Conservation (phyloP, 345 rosid genomes). For the Laguncularia racemosa region DNA sequence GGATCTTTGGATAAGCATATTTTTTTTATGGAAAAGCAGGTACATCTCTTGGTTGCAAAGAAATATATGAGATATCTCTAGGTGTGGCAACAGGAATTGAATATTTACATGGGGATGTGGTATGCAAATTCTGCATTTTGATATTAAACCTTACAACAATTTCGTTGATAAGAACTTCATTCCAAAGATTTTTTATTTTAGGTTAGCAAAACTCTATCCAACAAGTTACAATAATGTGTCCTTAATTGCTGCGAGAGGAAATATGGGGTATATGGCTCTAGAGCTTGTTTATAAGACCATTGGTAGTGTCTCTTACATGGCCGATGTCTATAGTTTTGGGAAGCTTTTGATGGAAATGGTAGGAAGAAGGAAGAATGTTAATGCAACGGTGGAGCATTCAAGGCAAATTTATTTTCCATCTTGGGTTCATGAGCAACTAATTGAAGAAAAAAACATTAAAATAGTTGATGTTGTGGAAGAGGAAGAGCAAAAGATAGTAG, state of each 20-base stretch:
- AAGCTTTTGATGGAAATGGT: slow-evolving; percentile 7
- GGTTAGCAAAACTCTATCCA: too few species aligned
- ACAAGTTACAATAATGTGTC: too few species aligned
- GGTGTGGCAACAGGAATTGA: not conserved
- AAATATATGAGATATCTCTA: slow-evolving; percentile 3
- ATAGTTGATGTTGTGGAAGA: not conserved
- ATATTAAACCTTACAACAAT: too few species aligned
- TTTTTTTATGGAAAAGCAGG: not conserved
- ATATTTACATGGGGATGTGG: too few species aligned
- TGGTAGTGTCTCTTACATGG: too few species aligned
- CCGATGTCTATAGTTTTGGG: slow-evolving; percentile 4
- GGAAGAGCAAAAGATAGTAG: not conserved
- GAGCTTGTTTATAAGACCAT: too few species aligned
- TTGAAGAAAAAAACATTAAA: not conserved
- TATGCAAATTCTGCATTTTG: too few species aligned
- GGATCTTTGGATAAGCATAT: slow-evolving; percentile 13
- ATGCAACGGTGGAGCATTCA: not conserved
- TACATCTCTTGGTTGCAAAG: not conserved
- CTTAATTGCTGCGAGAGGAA: too few species aligned
- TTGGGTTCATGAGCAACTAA: slow-evolving; percentile 1
- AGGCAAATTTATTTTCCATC: slow-evolving; percentile 4
- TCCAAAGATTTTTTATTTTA: too few species aligned
- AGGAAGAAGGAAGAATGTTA: not conserved
- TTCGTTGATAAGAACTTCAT: too few species aligned
- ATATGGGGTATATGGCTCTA: too few species aligned